Evolutionary conservation across 2,329 filamentous ascomycete genomes (phyloP), one percentile per base, ranked within the genome.

Genomic region (Magnaporthiopsis rhizophila): DNA sequence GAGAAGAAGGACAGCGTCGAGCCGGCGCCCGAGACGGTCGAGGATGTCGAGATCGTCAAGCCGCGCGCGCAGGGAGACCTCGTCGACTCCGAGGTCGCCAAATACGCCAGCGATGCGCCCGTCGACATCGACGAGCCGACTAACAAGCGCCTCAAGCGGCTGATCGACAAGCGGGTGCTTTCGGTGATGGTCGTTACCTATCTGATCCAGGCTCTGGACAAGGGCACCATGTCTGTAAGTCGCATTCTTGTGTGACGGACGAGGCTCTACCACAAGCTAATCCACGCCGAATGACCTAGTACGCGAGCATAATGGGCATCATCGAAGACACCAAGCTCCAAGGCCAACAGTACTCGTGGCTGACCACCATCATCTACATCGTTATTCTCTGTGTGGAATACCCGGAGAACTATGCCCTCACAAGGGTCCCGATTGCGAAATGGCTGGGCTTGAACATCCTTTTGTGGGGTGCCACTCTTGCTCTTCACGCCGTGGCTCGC

Each of bases 291-390:
- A 11, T n/a, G 3, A 30, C 30, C 30, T 30, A 53, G 45, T 53
- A 53, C 45, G 45, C 45, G 45, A 53, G 45, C 32, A 80, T 80
- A 67, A 80, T 80, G 78, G 75, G 75, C 24, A 75, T 81, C 62
- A 74, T 71, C 11, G 67, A 74, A 7, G 78, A 80, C 65, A 66
- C 68, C 50, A 36, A 59, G 50, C 62, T 71, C 8, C 45, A 63
- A 8, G 67, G 66, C 13, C 12, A 38, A 24, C 72, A 90, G 76
- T 92, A 87, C 72, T 84, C 81, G 30, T 91, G 89, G 89, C 78
- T 92, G 63, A 89, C 86, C 0, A 89, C 87, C 15, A 89, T 86
- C 79, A 89, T 91, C 68, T 91, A 91, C 76, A 86, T 91, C 66
- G 86, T 84, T 62, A 86, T 90, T 24, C 77, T 91, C 13, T 74